Evolutionary conservation across 2,329 filamentous ascomycete genomes (phyloP).

Genomic region (Xylariaceae sp.): DNA sequence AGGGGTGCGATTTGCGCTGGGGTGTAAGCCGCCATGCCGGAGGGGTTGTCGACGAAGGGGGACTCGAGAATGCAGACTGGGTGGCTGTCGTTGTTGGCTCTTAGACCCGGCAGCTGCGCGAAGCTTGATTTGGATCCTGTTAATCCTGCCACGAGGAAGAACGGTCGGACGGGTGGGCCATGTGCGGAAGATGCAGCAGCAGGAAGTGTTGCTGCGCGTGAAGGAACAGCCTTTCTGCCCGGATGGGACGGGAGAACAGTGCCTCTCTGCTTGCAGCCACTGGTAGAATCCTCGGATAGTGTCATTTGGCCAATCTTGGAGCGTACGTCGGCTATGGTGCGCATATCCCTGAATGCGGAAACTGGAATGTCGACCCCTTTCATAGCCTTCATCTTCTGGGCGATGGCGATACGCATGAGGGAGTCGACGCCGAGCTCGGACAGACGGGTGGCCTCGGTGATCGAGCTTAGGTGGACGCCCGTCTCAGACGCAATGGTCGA

Average conservation of each 20-base stretch:
- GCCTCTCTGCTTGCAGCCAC: too few species aligned
- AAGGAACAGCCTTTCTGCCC: too few species aligned
- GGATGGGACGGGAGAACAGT: too few species aligned
- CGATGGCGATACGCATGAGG: slow-evolving; percentile 25
- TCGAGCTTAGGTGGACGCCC: slow-evolving; percentile 16
- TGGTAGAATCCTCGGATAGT: too few species aligned
- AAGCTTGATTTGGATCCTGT: slow-evolving; percentile 25
- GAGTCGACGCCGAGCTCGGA: slow-evolving; percentile 25
- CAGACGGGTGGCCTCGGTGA: slow-evolving; percentile 18
- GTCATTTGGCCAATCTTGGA: too few species aligned
- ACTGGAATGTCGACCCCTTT: slow-evolving; percentile 19
- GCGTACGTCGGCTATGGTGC: slow-evolving; percentile 19
- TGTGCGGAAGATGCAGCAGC: too few species aligned
- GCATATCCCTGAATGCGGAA: slow-evolving; percentile 12
- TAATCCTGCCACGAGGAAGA: slow-evolving; percentile 27
- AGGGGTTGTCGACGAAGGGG: slow-evolving; percentile 23
- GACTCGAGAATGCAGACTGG: slow-evolving; percentile 28
- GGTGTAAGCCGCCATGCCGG: slow-evolving; percentile 16
- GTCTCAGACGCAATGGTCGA: slow-evolving; percentile 20
- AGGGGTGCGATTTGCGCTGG: slow-evolving; percentile 16
- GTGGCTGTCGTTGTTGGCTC: slow-evolving; percentile 18
- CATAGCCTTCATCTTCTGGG: slow-evolving; percentile 20
- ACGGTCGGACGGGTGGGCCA: too few species aligned
- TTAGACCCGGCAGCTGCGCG: slow-evolving; percentile 25
- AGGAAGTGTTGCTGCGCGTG: too few species aligned